A percentile compares a stretch with the other conserved stretches of the same genome.
These are phyloP conservation scores for Ambispora gerdemannii DNA, from an alignment of 192 early-diverging fungal species.

Conservation along the genomic window DNA sequence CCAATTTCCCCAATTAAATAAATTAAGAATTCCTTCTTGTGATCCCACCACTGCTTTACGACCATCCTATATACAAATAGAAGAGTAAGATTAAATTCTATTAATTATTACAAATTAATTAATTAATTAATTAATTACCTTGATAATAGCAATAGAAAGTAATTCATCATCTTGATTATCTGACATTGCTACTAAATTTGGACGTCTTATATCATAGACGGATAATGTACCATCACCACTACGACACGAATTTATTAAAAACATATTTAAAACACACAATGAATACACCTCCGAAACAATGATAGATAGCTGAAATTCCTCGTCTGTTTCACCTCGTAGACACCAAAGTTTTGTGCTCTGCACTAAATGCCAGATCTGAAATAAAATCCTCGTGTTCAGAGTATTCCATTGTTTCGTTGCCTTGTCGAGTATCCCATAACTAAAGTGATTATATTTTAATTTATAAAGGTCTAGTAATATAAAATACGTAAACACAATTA, in stretches of 20 bases:
- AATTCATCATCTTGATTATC: constrained; percentile 96
- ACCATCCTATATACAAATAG: constrained; percentile 53
- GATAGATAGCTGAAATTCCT: neutral
- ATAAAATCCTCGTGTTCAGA: constrained; percentile 91
- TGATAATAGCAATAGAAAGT: constrained; percentile 73
- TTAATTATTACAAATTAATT: too few relatives aligned
- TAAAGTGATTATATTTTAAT: constrained; percentile 19
- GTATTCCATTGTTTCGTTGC: constrained; percentile 73
- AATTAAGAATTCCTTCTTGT: constrained; percentile 80
- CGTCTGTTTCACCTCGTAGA: constrained; percentile 52
- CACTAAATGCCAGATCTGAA: constrained; percentile 75
- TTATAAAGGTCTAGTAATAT: neutral
- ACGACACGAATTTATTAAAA: neutral
- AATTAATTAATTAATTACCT: constrained; percentile 51
- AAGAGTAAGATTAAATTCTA: too few relatives aligned
- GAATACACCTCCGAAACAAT: too few relatives aligned
- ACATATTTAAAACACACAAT: neutral
- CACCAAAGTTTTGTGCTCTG: constrained; percentile 73
- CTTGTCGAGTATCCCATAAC: constrained; percentile 88
- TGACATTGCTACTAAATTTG: constrained; percentile 78
- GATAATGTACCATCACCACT: constrained; percentile 91
- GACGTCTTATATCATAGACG: constrained; percentile 87
- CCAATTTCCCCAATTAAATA: constrained; percentile 91
- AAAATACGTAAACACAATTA: constrained; percentile 1
- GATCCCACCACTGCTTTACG: constrained; percentile 88